These are phyloP conservation scores for Piper betle DNA, from an alignment of 164 flowering plant species.

Conservation along the genomic window DNA sequence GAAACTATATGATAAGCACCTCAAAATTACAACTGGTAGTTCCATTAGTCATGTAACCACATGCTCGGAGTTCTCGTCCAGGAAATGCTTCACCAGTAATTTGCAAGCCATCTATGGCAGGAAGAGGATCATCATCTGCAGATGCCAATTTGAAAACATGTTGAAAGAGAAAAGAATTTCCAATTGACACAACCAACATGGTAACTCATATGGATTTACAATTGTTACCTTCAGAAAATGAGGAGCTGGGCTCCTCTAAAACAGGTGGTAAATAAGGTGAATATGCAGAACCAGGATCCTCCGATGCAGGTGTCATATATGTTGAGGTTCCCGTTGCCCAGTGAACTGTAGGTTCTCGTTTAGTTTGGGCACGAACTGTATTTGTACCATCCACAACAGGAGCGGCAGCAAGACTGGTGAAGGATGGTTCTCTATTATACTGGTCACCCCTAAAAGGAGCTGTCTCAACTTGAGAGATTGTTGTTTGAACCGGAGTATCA, in stretches of 20 bases:
- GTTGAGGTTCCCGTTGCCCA: constrained; percentile 61
- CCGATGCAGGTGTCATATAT: constrained; percentile 27
- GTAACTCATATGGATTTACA: neutral
- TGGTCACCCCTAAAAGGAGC: no score
- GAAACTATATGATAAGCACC: constrained; percentile 24
- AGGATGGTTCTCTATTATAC: constrained; percentile 40
- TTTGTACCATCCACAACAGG: constrained; percentile 50
- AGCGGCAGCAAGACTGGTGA: constrained; percentile 45
- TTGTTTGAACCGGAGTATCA: constrained; percentile 20
- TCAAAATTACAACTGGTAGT: constrained; percentile 95
- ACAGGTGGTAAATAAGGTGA: constrained; percentile 76
- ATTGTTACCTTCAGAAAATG: constrained; percentile 78
- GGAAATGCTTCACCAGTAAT: constrained; percentile 93
- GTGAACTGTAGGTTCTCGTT: constrained; percentile 42
- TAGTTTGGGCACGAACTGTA: constrained; percentile 31
- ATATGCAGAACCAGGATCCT: constrained; percentile 59
- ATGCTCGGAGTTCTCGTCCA: constrained; percentile 72
- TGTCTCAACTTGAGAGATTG: no score
- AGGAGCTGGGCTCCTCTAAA: constrained; percentile 90
- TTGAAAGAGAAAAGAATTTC: neutral
- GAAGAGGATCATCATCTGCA: constrained; percentile 91
- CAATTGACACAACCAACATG: neutral
- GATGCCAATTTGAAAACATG: constrained; percentile 28
- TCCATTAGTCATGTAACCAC: constrained; percentile 86
- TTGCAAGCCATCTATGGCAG: constrained; percentile 80